Base-by-base conservation (phyloP, 1,284 basidiomycete genomes). In the Sanghuangporus weigelae region DNA sequence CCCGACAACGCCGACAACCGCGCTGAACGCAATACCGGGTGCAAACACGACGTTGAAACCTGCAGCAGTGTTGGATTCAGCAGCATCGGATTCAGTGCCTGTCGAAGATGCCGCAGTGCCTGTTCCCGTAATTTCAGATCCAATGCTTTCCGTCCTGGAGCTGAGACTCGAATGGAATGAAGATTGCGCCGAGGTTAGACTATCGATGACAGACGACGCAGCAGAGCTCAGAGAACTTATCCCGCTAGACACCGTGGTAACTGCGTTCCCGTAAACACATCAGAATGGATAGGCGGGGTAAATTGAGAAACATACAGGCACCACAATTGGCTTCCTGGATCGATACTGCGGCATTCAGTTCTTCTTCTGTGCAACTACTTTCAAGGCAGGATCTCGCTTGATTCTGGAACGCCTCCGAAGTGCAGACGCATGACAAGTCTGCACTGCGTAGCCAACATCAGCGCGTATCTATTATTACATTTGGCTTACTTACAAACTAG, bases 371-470 rank as follows among this genome's bases (percentile, higher is more conserved):
- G 48, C 63, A 65, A 54, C 16, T 57, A 10, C 39, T 44, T 54
- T 65, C 55, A 14, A 65, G 56, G 48, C 63, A 65, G 16, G 48
- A 46, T 4, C 31, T 7, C 7, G 63, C 63, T 8, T 40, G 44
- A 16, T 8, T 51, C 55, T 65, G 63, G 63, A 65, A 65, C 12
- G 14, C 49, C 1, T 38, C 19, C 19, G 55, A 62, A 6, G 63
- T 65, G 54, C 63, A 65, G 16, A 65, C 39, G 40, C 63, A 65
- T 16, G 39, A 12, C 55, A 62, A 39, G 60, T 65, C 63, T 8
- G 51, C 23, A 23, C 63, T 65, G 38, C 16, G 42, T 59, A 8
- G 42, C 16, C 7, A 31, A 57, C 48, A 19, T 31, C 59, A 42
- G 57, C 8, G 31, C 42, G 39, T 21, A 16, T 21, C 19, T 23